phyloP scores from a whole-genome alignment of 208 protist genomes.

The Trypanosoma avium region DNA sequence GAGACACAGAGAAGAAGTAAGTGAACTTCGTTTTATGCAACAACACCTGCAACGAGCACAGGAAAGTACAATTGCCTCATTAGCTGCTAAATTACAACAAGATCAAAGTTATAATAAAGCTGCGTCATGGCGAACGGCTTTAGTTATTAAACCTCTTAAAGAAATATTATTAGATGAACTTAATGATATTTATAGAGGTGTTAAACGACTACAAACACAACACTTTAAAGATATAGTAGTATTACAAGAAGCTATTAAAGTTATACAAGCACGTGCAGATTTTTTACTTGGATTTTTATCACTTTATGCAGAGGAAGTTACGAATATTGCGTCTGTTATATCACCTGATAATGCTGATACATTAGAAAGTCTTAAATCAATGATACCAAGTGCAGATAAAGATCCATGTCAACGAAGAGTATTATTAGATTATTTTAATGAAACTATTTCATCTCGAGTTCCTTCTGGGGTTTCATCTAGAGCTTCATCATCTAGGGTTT shows the following conservation, averaged over 20 bases:
- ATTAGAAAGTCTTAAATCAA: neutral
- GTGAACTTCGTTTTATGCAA: neutral
- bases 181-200: conserved; percentile 5
- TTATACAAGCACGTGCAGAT: conserved; percentile 24
- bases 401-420: conserved; percentile 7
- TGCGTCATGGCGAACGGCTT: neutral
- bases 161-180: conserved; percentile 23
- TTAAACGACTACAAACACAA: conserved; percentile 16
- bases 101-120: neutral
- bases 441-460: no score
- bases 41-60: neutral
- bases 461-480: neutral
- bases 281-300: conserved; percentile 26
- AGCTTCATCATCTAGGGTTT: neutral
- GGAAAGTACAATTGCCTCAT: neutral
- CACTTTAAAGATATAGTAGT: conserved; percentile 20
- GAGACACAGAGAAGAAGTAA: neutral
- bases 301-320: conserved; percentile 22
- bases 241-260: conserved; percentile 18
- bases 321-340: neutral
- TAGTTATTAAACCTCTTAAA: neutral
- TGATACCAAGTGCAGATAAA: neutral
- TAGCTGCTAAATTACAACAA: neutral
- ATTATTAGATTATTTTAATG: conserved; percentile 23
- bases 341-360: neutral